Conservation (phyloP, 2,329 filamentous ascomycete species). For the Grosmannia penicillata region DNA sequence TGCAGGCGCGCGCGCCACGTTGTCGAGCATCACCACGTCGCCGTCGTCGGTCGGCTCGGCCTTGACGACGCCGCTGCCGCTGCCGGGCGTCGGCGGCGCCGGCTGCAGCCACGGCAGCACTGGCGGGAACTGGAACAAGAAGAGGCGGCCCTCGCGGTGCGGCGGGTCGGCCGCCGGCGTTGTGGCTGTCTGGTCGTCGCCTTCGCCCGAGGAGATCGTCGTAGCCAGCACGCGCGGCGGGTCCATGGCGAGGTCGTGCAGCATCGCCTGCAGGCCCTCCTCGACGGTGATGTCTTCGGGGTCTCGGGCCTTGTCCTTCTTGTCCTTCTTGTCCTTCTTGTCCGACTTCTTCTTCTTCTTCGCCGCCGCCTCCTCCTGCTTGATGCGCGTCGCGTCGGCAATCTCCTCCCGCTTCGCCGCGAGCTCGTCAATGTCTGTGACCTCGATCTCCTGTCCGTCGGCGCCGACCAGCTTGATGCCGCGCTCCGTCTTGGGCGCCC, state of each 20-base stretch:
- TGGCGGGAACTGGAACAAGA: conserved; percentile 51
- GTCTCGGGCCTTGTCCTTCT: conserved; percentile 14
- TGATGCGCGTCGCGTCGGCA: conserved; percentile 1
- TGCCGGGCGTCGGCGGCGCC: conserved; percentile 1
- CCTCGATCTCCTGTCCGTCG: conserved; percentile 22
- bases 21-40: conserved; percentile 23
- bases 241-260: conserved; percentile 25
- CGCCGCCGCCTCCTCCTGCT: neutral
- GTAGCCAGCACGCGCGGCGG: neutral
- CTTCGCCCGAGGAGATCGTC: conserved; percentile 10
- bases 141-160: conserved; percentile 36
- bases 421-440: conserved; percentile 23
- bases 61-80: conserved; percentile 19
- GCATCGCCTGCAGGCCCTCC: conserved; percentile 25
- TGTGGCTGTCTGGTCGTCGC: conserved; percentile 13
- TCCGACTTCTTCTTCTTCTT: neutral
- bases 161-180: conserved; percentile 3
- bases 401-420: conserved; percentile 9
- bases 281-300: conserved; percentile 24
- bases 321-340: conserved; percentile 7
- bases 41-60: conserved; percentile 20
- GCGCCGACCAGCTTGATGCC: conserved; percentile 28
- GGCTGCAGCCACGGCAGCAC: conserved; percentile 39
- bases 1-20: conserved; percentile 12
- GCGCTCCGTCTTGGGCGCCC: conserved; percentile 17